Evolutionary conservation across 2,329 filamentous ascomycete genomes (phyloP).

Genomic region (Rutstroemia sp.): DNA sequence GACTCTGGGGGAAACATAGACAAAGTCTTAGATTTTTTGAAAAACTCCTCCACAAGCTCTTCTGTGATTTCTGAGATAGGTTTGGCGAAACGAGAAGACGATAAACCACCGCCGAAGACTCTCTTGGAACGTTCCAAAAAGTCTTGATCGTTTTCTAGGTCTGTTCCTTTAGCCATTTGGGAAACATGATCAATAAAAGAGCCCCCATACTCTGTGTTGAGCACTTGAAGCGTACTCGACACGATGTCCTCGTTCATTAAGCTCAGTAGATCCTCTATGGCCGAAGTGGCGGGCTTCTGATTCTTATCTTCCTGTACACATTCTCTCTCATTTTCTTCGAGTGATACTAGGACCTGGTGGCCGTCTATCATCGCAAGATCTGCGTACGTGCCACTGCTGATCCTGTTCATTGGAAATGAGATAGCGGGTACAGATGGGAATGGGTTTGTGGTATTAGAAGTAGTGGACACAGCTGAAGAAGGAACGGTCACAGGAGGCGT

Average conservation of each 20-base stretch:
- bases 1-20: not conserved
- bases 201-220: not conserved
- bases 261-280: conserved; percentile 7
- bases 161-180: not conserved
- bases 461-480: not conserved
- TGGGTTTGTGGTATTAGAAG: not conserved
- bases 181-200: conserved; percentile 9
- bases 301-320: not conserved
- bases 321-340: conserved; percentile 1
- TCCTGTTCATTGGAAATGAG: conserved; percentile 1
- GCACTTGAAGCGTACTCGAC: not conserved
- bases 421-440: not conserved
- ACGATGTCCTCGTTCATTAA: conserved; percentile 1
- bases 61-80: not conserved
- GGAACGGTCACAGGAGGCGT: not conserved
- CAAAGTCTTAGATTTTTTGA: conserved; percentile 1
- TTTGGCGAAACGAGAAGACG: conserved; percentile 9
- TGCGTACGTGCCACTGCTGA: conserved; percentile 10
- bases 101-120: conserved; percentile 5
- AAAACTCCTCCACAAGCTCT: not conserved
- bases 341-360: conserved; percentile 6
- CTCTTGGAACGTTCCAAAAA: conserved; percentile 8
- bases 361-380: conserved; percentile 7
- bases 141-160: conserved; percentile 1
- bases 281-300: not conserved